A percentile compares a stretch with the other conserved stretches of the same genome.
Evolutionary conservation across 176 grass and related monocot genomes (phyloP).

Genomic region (Aechmea fasciata): DNA sequence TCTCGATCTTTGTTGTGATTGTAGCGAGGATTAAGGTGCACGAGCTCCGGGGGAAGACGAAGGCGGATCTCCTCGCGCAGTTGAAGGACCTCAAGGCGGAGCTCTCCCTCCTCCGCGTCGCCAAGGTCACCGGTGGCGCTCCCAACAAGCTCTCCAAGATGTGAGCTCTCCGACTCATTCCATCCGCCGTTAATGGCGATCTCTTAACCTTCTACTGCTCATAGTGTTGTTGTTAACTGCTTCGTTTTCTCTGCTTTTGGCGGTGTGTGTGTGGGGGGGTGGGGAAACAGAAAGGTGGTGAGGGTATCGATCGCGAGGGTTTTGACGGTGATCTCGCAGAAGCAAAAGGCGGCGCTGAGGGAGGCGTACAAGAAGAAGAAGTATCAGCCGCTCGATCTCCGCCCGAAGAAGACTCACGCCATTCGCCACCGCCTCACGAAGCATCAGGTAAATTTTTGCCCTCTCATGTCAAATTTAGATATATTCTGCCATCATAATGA

Average conservation of each 20-base stretch:
- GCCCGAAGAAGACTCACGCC: background rate
- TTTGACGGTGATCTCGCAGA: slow-evolving; percentile 45
- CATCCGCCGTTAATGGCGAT: background rate
- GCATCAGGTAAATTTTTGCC: background rate
- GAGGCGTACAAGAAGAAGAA: slow-evolving; percentile 42
- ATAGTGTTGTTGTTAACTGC: background rate
- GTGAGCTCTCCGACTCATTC: background rate
- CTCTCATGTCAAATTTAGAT: background rate
- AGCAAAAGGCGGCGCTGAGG: slow-evolving; percentile 49
- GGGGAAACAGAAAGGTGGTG: background rate
- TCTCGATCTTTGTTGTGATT: slow-evolving; percentile 12
- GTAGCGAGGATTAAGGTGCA: slow-evolving; percentile 21
- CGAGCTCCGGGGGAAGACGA: background rate
- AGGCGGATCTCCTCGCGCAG: background rate
- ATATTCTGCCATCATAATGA: no score
- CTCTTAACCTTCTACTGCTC: background rate
- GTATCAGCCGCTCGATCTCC: slow-evolving; percentile 5
- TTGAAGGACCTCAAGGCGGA: slow-evolving; percentile 10
- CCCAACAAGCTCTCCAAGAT: slow-evolving; percentile 14
- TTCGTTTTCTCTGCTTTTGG: background rate
- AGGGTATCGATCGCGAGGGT: slow-evolving; percentile 39
- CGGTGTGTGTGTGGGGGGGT: background rate
- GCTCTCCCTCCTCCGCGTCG: slow-evolving; percentile 28
- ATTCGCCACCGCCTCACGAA: background rate
- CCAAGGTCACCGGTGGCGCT: slow-evolving; percentile 20